Conservation (phyloP, 2,329 filamentous ascomycete species). For the Graphilbum sp. region DNA sequence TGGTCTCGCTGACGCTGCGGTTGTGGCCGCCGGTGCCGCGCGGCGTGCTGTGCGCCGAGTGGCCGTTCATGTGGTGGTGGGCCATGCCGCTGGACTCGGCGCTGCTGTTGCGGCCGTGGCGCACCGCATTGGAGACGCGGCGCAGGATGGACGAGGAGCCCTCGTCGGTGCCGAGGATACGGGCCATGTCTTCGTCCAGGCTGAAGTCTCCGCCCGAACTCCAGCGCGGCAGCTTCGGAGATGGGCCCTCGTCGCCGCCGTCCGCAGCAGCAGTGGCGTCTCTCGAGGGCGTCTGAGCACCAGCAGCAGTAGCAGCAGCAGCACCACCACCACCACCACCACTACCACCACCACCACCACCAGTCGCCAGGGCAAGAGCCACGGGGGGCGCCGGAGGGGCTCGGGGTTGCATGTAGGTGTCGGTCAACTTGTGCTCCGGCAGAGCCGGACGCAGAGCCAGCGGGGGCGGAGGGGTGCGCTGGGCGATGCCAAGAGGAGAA, state of each 20-base stretch:
- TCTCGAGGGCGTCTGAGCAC: neutral
- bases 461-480: neutral
- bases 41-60: slow-evolving; percentile 16
- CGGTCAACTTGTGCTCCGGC: slow-evolving; percentile 26
- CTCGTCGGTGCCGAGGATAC: slow-evolving; percentile 68
- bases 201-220: slow-evolving; percentile 76
- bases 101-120: slow-evolving; percentile 81
- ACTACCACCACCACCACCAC: too few species aligned
- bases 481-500: neutral
- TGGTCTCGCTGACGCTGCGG: slow-evolving; percentile 51
- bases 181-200: slow-evolving; percentile 89
- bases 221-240: slow-evolving; percentile 55
- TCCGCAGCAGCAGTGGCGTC: too few species aligned
- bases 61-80: slow-evolving; percentile 10
- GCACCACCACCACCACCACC: too few species aligned
- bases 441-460: slow-evolving; percentile 12
- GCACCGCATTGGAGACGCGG: slow-evolving; percentile 82
- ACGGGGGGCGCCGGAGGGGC: slow-evolving; percentile 36
- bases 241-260: too few species aligned
- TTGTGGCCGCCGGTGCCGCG: slow-evolving; percentile 26
- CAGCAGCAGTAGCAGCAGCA: neutral
- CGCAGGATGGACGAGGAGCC: slow-evolving; percentile 65
- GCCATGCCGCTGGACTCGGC: slow-evolving; percentile 34
- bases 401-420: slow-evolving; percentile 42
- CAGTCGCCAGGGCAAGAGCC: slow-evolving; percentile 7